Evolutionary conservation across 2,329 filamentous ascomycete genomes (phyloP).

Genomic region (Epichloe uncinata): DNA sequence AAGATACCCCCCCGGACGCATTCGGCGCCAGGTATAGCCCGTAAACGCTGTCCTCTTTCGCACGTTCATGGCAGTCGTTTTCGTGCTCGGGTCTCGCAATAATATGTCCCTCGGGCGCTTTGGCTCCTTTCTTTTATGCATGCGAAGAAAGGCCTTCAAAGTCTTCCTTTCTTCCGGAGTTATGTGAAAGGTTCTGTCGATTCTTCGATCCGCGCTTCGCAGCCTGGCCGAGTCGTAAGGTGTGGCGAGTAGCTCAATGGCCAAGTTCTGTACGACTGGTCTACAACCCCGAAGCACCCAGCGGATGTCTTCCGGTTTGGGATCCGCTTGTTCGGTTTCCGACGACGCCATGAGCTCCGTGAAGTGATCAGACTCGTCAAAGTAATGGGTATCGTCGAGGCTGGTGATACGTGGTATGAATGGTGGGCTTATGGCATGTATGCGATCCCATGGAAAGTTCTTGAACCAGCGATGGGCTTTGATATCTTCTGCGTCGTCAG

Average conservation of each 20-base stretch:
- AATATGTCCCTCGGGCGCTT: constrained; percentile 77
- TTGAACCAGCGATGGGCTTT: constrained; percentile 80
- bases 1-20: constrained; percentile 21
- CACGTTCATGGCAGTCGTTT: constrained; percentile 58
- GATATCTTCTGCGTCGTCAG: constrained; percentile 78
- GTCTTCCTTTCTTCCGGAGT: constrained; percentile 24
- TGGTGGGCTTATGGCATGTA: constrained; percentile 60
- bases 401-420: constrained; percentile 62
- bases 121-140: constrained; percentile 49
- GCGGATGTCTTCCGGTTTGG: constrained; percentile 18
- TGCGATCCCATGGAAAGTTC: constrained; percentile 60
- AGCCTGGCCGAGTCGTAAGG: constrained; percentile 37
- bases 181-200: constrained; percentile 26
- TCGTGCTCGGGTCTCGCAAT: constrained; percentile 57
- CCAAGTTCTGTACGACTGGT: constrained; percentile 27
- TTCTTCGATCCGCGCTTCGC: constrained; percentile 34
- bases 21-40: constrained; percentile 71
- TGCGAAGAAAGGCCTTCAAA: constrained; percentile 37
- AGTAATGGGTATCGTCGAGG: constrained; percentile 72
- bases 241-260: constrained; percentile 30
- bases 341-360: constrained; percentile 45
- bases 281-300: constrained; percentile 25
- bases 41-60: constrained; percentile 75
- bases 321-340: constrained; percentile 17
- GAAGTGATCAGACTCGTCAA: constrained; percentile 68